Percentiles rank a stretch among this genome's conserved stretches.
Conservation (phyloP, 2,329 filamentous ascomycete genomes). For the Colletotrichum sp. region DNA sequence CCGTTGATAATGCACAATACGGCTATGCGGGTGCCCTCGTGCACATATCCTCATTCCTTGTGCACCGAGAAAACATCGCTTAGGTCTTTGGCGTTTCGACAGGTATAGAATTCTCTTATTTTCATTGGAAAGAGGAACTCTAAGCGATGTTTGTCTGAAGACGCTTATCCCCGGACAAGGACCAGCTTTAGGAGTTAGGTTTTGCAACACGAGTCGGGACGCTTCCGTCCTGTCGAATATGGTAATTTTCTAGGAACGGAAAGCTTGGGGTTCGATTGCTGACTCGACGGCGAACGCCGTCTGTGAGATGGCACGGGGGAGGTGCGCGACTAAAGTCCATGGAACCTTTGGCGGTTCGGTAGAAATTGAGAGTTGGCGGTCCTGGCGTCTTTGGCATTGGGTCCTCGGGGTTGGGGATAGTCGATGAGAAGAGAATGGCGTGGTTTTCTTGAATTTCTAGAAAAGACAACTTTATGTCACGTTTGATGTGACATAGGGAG, state of each 20-base stretch:
- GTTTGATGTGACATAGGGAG: too few relatives aligned
- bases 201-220: not conserved
- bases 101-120: not conserved
- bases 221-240: not conserved
- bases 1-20: not conserved
- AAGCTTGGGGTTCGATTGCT: not conserved
- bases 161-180: not conserved
- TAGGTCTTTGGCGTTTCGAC: not conserved
- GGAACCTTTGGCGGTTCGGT: too few relatives aligned
- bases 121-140: not conserved
- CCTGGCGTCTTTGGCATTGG: accelerated
- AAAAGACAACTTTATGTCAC: accelerated
- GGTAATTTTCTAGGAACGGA: not conserved
- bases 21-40: not conserved
- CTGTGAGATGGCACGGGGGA: not conserved
- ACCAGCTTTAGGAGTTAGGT: not conserved
- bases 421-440: accelerated
- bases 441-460: accelerated
- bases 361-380: too few relatives aligned
- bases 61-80: not conserved
- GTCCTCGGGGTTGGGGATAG: accelerated
- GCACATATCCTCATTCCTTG: too few relatives aligned
- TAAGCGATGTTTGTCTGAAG: not conserved
- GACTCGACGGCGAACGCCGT: not conserved
- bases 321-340: accelerated